A percentile compares a stretch with the other conserved stretches of the same genome.
Conservation (phyloP, 345 rosid species). For the Streptanthus diversifolius region DNA sequence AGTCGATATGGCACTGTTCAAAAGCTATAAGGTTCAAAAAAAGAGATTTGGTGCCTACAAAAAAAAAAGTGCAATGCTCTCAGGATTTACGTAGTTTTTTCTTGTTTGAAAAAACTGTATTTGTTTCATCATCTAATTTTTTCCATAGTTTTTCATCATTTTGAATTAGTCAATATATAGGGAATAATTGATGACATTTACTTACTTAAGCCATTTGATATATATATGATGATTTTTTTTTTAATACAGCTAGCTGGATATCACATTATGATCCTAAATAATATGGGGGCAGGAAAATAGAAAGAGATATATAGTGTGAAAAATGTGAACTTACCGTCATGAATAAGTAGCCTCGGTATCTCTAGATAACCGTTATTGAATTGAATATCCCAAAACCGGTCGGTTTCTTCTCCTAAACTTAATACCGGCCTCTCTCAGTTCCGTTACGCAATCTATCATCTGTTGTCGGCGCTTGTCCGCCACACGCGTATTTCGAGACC, state of each 20-base stretch:
- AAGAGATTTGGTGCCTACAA: slow-evolving; percentile 62
- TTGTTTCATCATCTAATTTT: neutral
- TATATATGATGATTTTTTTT: neutral
- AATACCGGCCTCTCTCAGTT: slow-evolving; percentile 70
- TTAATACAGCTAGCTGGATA: neutral
- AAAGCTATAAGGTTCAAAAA: slow-evolving; percentile 85
- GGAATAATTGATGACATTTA: slow-evolving; percentile 9
- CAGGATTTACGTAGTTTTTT: neutral
- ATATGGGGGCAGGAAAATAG: neutral
- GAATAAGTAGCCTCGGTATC: slow-evolving; percentile 75
- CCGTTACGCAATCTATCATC: slow-evolving; percentile 71
- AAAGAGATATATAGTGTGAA: neutral
- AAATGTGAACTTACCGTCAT: slow-evolving; percentile 49
- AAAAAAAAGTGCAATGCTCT: neutral
- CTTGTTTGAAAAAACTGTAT: neutral
- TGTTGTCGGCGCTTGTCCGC: slow-evolving; percentile 84
- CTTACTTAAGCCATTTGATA: neutral
- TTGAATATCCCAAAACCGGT: slow-evolving; percentile 82
- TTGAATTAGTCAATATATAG: slow-evolving; percentile 11
- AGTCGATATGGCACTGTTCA: slow-evolving; percentile 75
- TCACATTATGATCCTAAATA: neutral
- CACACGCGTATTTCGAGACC: slow-evolving; percentile 53
- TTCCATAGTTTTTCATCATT: neutral
- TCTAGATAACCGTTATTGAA: slow-evolving; percentile 66
- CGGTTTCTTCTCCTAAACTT: slow-evolving; percentile 68